Evolutionary conservation across 306 rosid species (phyloP).

Genomic region (Quercus robur): DNA sequence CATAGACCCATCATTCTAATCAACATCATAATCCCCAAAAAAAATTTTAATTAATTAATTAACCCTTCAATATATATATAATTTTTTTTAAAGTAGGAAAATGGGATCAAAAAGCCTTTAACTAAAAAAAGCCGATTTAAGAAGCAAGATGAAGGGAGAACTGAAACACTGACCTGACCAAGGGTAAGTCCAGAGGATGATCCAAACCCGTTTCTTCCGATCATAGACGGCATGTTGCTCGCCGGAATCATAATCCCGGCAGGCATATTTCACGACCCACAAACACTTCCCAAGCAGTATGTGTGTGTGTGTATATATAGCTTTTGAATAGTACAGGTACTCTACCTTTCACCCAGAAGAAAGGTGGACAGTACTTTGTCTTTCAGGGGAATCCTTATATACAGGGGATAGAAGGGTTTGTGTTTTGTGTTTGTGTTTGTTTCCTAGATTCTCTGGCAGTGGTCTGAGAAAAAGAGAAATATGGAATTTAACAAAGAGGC

Average conservation of each 20-base stretch:
- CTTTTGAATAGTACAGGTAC: neutral
- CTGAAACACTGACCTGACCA: slow-evolving; percentile 59
- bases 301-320: neutral
- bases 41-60: neutral
- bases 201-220: slow-evolving; percentile 55
- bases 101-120: neutral
- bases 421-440: neutral
- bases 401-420: neutral
- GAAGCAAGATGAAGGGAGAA: neutral
- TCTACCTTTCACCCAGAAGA: neutral
- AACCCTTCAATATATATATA: too few relatives aligned
- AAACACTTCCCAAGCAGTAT: neutral
- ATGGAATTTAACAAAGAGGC: neutral
- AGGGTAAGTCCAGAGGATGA: slow-evolving; percentile 65
- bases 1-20: neutral
- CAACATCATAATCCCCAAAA: neutral
- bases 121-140: neutral
- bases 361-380: neutral
- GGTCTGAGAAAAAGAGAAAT: slow-evolving; percentile 1
- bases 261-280: slow-evolving; percentile 46
- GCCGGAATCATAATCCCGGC: slow-evolving; percentile 59
- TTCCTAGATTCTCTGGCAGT: slow-evolving; percentile 14
- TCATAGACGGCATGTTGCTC: slow-evolving; percentile 50
- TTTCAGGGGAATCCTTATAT: neutral
- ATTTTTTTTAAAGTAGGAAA: neutral